Conservation (phyloP, 345 rosid genomes). For the Limnanthes douglasii region DNA sequence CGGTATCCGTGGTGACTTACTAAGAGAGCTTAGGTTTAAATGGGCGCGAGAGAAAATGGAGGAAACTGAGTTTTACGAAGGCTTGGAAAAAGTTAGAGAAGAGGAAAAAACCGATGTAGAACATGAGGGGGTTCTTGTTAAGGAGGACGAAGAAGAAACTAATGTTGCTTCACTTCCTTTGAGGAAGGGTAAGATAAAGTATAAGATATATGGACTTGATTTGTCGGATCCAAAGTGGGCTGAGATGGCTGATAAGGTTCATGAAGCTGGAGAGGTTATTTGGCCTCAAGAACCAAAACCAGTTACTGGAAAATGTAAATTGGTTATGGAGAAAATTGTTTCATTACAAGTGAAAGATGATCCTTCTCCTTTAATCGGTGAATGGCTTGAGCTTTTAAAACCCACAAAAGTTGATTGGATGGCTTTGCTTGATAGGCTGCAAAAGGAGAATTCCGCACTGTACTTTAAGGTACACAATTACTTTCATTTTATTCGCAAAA, state of each 20-base stretch:
- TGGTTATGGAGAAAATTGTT: slow-evolving; percentile 55
- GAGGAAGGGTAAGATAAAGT: slow-evolving; percentile 71
- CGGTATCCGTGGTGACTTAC: slow-evolving; percentile 78
- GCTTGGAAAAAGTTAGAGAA: slow-evolving; percentile 30
- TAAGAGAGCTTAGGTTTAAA: slow-evolving; percentile 81
- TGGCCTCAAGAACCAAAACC: slow-evolving; percentile 67
- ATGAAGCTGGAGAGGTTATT: slow-evolving; percentile 39
- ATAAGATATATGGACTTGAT: slow-evolving; percentile 90
- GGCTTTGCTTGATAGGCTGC: slow-evolving; percentile 47
- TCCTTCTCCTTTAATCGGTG: slow-evolving; percentile 41
- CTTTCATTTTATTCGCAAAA: too few species aligned
- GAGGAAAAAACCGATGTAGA: slow-evolving; percentile 19
- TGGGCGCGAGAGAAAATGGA: slow-evolving; percentile 91
- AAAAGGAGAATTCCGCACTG: slow-evolving; percentile 23
- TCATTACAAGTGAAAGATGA: slow-evolving; percentile 52
- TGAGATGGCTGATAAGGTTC: slow-evolving; percentile 53
- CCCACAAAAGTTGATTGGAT: slow-evolving; percentile 84
- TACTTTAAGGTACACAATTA: slow-evolving; percentile 65
- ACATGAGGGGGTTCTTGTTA: slow-evolving; percentile 14
- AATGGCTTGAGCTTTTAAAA: slow-evolving; percentile 65
- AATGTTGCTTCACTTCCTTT: slow-evolving; percentile 35
- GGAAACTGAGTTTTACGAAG: slow-evolving; percentile 53
- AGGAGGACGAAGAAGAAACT: slow-evolving; percentile 11
- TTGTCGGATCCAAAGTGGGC: slow-evolving; percentile 74
- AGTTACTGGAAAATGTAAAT: slow-evolving; percentile 52